Percentiles rank a stretch among this genome's conserved stretches.
Evolutionary conservation across 139 green algal species (phyloP).

Genomic region (Haematococcus lacustris): DNA sequence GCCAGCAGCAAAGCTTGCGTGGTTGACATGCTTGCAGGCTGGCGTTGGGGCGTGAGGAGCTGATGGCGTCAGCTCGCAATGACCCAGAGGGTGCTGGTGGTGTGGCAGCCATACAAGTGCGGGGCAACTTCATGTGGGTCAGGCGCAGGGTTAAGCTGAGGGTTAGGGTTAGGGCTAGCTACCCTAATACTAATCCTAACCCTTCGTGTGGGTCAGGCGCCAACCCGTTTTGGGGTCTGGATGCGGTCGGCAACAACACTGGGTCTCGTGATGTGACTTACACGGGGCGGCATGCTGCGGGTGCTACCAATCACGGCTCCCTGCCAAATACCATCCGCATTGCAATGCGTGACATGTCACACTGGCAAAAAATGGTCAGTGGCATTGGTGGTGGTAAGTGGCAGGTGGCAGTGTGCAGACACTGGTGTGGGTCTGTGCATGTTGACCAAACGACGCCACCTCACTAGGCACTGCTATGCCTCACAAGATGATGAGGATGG

Average conservation of each 20-base stretch:
- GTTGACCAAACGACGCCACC: too few relatives aligned
- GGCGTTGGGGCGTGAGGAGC: slow-evolving; percentile 49
- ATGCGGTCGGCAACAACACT: background rate
- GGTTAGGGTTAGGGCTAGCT: background rate
- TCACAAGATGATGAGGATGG: too few relatives aligned
- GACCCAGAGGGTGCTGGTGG: slow-evolving; percentile 22
- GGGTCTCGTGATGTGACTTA: background rate
- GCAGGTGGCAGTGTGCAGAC: too few relatives aligned
- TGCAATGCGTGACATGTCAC: too few relatives aligned
- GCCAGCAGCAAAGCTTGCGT: too few relatives aligned
- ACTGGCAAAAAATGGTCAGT: too few relatives aligned
- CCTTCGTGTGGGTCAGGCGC: background rate
- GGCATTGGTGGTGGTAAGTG: too few relatives aligned
- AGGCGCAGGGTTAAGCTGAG: background rate
- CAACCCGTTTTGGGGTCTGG: background rate
- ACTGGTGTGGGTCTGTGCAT: too few relatives aligned
- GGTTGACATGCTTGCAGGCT: slow-evolving; percentile 29
- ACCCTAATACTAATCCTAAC: background rate
- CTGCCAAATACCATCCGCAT: too few relatives aligned
- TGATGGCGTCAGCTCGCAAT: slow-evolving; percentile 18
- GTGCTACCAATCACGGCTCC: too few relatives aligned
- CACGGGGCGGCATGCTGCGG: background rate
- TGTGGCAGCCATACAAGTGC: slow-evolving; percentile 51
- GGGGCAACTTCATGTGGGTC: slow-evolving; percentile 40
- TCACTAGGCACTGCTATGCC: too few relatives aligned